These are phyloP conservation scores for Periconia macrospinosa DNA, from an alignment of 2,329 filamentous ascomycete genomes.

Conservation along the genomic window DNA sequence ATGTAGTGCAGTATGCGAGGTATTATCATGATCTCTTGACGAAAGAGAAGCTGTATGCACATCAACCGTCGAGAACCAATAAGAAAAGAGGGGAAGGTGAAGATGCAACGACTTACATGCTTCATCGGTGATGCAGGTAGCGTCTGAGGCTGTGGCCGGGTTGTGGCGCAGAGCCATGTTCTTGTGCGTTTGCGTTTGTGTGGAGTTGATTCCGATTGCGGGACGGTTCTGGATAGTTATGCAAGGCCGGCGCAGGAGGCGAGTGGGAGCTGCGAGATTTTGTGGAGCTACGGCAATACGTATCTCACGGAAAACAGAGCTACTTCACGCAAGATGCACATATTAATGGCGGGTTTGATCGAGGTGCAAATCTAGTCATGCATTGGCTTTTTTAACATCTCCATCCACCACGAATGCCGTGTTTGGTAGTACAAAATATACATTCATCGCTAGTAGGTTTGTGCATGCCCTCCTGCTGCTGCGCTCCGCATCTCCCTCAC, in stretches of 20 bases:
- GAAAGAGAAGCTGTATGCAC: conserved; percentile 14
- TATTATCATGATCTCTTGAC: too few relatives aligned
- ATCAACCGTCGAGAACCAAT: conserved; percentile 12
- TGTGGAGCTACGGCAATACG: not conserved
- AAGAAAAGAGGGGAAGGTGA: not conserved
- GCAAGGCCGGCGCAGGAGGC: not conserved
- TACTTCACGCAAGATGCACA: not conserved
- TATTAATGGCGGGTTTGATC: conserved; percentile 3
- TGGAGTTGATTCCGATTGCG: conserved; percentile 35
- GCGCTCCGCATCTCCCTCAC: conserved; percentile 2
- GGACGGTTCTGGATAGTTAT: conserved; percentile 7
- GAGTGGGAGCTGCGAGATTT: not conserved
- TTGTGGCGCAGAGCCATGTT: conserved; percentile 37
- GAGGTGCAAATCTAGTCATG: conserved; percentile 26
- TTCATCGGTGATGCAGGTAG: conserved; percentile 14
- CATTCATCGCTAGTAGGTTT: conserved; percentile 22
- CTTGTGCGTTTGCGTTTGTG: not conserved
- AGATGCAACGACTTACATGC: conserved; percentile 13
- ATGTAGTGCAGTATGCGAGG: conserved; percentile 1
- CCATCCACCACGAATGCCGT: conserved; percentile 17
- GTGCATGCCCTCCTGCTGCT: conserved; percentile 3
- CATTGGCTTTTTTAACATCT: conserved; percentile 27
- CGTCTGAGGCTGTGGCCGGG: conserved; percentile 16
- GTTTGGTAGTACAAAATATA: conserved; percentile 43
- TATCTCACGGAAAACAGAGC: conserved; percentile 7